Evolutionary conservation across 768 basidiomycete genomes (phyloP).

Genomic region (Suillus fuscotomentosus): DNA sequence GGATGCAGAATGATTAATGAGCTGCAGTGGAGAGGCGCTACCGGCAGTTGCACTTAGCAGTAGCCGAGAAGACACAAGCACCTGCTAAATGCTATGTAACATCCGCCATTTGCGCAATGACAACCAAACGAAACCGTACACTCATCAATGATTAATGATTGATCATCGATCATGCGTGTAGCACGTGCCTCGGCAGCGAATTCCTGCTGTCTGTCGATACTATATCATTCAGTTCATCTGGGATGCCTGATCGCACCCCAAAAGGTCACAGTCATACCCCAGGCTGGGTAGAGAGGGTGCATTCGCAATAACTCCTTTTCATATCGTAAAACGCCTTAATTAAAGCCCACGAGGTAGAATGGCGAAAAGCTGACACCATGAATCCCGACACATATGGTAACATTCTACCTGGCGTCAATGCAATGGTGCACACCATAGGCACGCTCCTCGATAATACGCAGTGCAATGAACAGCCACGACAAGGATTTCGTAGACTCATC

Average conservation of each 20-base stretch:
- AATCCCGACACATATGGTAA: conserved; percentile 69
- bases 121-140: too few relatives aligned
- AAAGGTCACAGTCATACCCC: conserved; percentile 74
- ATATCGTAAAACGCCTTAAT: neutral
- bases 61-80: too few relatives aligned
- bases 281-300: conserved; percentile 79
- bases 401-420: conserved; percentile 63
- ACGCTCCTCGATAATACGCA: conserved; percentile 71
- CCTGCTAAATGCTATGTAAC: too few relatives aligned
- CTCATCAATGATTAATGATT: too few relatives aligned
- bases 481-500: conserved; percentile 1
- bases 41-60: too few relatives aligned
- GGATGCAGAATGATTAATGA: too few relatives aligned
- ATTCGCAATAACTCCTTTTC: conserved; percentile 4
- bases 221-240: conserved; percentile 71
- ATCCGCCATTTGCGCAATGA: too few relatives aligned
- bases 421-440: conserved; percentile 92
- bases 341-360: conserved; percentile 65
- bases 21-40: too few relatives aligned
- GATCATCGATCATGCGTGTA: too few relatives aligned
- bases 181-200: too few relatives aligned
- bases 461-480: neutral
- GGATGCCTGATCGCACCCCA: conserved; percentile 77
- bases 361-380: conserved; percentile 84
- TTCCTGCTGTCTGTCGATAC: neutral